Percentiles rank a stretch among this genome's conserved stretches.
phyloP scores from a whole-genome alignment of 2,329 filamentous ascomycete genomes.

The Diplocarpon mali region DNA sequence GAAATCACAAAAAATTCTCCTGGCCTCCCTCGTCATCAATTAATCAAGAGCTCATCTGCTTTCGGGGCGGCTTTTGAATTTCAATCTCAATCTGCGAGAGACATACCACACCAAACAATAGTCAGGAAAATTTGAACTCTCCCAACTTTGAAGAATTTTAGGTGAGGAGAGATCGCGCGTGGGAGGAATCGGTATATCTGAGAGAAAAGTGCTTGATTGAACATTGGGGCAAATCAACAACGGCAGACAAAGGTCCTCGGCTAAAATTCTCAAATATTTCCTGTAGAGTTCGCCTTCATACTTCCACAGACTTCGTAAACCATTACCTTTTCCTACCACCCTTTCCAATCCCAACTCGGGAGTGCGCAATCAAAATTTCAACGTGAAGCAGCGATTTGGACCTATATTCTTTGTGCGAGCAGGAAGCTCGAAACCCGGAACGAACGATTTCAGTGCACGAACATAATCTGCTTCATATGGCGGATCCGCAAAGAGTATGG shows the following conservation, averaged over 20 bases:
- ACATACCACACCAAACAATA: no score
- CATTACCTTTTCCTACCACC: no score
- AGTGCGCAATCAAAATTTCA: background rate
- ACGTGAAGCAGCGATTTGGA: conserved; percentile 8
- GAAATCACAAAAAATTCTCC: conserved; percentile 6
- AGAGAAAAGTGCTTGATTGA: no score
- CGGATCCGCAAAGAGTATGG: conserved; percentile 7
- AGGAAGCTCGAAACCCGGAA: conserved; percentile 11
- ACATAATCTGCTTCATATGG: conserved; percentile 8
- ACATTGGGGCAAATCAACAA: no score
- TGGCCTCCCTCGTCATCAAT: background rate
- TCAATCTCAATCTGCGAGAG: no score
- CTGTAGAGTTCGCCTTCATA: background rate
- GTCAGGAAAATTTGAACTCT: no score
- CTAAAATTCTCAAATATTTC: conserved; percentile 6
- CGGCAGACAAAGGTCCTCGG: conserved; percentile 5
- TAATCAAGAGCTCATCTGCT: background rate
- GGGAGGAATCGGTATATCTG: no score
- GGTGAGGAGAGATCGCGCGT: no score
- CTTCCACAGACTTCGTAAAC: background rate
- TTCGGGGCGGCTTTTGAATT: no score
- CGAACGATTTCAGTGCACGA: conserved; percentile 4
- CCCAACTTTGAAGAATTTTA: no score
- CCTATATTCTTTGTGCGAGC: conserved; percentile 15
- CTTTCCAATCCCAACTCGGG: background rate